Percentiles rank a stretch among this genome's conserved stretches.
These are phyloP conservation scores for Ustilago xerochloae DNA, from an alignment of 1,284 basidiomycete genomes.

Conservation along the genomic window DNA sequence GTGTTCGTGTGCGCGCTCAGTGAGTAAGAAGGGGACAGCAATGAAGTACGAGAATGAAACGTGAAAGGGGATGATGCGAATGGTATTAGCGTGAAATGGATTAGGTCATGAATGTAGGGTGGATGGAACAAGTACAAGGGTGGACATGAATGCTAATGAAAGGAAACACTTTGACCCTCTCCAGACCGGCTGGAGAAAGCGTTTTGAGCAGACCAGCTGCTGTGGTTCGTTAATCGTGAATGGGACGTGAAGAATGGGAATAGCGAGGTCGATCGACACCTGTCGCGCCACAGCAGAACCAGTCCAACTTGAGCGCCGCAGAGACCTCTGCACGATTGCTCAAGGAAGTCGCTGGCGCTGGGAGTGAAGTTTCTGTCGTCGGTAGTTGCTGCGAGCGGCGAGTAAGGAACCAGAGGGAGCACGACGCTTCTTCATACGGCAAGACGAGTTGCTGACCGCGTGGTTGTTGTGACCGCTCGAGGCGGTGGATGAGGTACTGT, in stretches of 20 bases:
- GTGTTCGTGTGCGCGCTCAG: not conserved
- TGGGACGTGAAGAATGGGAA: too few species aligned
- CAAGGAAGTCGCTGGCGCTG: constrained; percentile 8
- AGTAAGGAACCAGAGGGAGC: constrained; percentile 17
- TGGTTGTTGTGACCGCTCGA: constrained; percentile 14
- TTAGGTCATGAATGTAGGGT: not conserved
- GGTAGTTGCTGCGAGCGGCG: constrained; percentile 21
- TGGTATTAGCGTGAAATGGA: not conserved
- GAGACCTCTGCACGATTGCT: not conserved
- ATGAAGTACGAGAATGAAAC: not conserved
- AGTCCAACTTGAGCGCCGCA: constrained; percentile 1
- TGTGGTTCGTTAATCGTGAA: too few species aligned
- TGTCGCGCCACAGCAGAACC: not conserved
- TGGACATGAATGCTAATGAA: not conserved
- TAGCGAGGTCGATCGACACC: not conserved
- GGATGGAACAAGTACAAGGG: not conserved
- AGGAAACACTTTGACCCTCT: not conserved
- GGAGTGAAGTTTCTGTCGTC: constrained; percentile 12
- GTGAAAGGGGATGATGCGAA: not conserved
- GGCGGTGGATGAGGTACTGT: not conserved
- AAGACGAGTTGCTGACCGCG: constrained; percentile 4
- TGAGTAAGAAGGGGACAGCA: not conserved
- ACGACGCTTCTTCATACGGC: constrained; percentile 29
- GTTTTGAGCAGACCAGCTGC: constrained; percentile 2
- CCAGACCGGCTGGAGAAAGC: not conserved